Conservation (phyloP, 2,329 filamentous ascomycete genomes). For the Myriosclerotinia curreyana region DNA sequence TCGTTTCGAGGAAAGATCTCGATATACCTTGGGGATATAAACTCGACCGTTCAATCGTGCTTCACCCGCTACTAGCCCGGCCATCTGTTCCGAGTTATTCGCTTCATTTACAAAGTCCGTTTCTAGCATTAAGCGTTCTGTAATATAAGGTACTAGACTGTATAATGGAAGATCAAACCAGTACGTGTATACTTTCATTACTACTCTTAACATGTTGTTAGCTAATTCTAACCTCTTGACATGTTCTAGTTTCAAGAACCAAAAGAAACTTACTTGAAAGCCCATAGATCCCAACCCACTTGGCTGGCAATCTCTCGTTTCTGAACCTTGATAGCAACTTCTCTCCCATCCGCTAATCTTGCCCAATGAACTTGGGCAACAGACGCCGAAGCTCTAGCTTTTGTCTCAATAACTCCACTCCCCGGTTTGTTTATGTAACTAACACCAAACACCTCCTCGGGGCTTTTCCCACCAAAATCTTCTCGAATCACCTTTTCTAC, state of each 20-base stretch:
- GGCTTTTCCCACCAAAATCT: conserved; percentile 80
- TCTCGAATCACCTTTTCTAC: conserved; percentile 81
- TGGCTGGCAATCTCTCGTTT: conserved; percentile 91
- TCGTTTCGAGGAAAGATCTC: conserved; percentile 75
- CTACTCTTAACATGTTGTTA: conserved; percentile 53
- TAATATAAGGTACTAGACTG: conserved; percentile 86
- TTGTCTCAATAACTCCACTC: conserved; percentile 67
- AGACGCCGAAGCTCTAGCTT: conserved; percentile 68
- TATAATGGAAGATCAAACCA: conserved; percentile 95
- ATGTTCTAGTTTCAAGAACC: neutral
- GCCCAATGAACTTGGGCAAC: conserved; percentile 99
- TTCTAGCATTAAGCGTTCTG: conserved; percentile 85
- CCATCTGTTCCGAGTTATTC: conserved; percentile 82
- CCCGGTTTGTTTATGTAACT: conserved; percentile 68
- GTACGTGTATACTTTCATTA: conserved; percentile 76
- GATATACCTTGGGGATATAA: conserved; percentile 82
- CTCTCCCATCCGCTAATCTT: conserved; percentile 75
- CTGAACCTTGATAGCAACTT: conserved; percentile 95
- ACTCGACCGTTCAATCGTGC: conserved; percentile 73
- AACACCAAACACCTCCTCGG: conserved; percentile 90
- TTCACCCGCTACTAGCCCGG: conserved; percentile 69
- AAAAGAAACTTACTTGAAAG: conserved; percentile 66
- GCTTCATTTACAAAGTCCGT: conserved; percentile 95
- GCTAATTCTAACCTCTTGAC: neutral
- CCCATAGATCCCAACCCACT: conserved; percentile 92